Conservation (phyloP, 2,329 filamentous ascomycete species). For the Exophiala aquamarina region DNA sequence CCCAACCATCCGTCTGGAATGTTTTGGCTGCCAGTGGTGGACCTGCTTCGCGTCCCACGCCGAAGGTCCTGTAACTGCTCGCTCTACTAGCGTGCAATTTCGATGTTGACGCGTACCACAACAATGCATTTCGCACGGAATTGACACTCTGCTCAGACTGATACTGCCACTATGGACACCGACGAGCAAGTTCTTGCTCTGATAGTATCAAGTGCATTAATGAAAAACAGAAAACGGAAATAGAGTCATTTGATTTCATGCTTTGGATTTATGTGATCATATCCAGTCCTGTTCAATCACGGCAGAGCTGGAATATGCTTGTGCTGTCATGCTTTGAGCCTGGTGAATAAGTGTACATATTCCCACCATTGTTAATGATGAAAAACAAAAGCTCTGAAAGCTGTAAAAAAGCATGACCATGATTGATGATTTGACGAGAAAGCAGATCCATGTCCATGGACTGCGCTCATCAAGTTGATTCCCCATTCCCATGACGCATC, state of each 20-base stretch:
- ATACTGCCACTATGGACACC: no score
- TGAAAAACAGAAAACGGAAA: no score
- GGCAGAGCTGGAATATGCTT: constrained; percentile 14
- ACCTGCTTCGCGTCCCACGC: no score
- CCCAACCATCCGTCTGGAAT: no score
- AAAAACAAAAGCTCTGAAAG: constrained; percentile 23
- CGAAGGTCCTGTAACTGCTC: no score
- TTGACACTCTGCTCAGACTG: no score
- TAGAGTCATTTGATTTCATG: constrained; percentile 25
- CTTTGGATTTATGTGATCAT: constrained; percentile 27
- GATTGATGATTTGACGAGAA: constrained; percentile 17
- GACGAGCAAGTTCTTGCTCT: no score
- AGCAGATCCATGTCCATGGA: constrained; percentile 10
- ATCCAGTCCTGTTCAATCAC: constrained; percentile 11
- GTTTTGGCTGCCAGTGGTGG: no score
- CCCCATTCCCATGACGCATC: constrained; percentile 27
- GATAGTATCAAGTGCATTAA: no score
- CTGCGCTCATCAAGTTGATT: constrained; percentile 19
- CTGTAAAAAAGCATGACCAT: constrained; percentile 21
- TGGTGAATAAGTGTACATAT: constrained; percentile 24
- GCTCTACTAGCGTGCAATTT: no score
- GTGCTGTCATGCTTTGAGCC: constrained; percentile 20
- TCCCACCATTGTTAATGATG: constrained; percentile 11
- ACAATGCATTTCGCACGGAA: no score
- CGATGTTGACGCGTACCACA: no score